Evolutionary conservation across 1,284 basidiomycete species (phyloP).

Genomic region (Marasmius oreades): DNA sequence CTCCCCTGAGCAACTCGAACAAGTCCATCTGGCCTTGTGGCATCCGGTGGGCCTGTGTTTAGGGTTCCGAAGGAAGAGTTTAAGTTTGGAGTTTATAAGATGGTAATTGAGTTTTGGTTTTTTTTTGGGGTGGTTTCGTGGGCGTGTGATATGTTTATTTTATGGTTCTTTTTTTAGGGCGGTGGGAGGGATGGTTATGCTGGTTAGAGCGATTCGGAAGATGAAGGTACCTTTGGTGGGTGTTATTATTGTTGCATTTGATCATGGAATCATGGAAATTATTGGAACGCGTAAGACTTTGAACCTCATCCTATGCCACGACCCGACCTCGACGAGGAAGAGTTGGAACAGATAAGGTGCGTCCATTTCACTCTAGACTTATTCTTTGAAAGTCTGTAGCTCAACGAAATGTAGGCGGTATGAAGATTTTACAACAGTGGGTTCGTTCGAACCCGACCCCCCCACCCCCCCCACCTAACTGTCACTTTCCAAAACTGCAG

Average conservation of each 20-base stretch:
- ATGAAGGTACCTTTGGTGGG: background rate
- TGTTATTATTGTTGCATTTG: background rate
- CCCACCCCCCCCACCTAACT: too few species aligned
- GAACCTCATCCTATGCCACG: too few species aligned
- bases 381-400: background rate
- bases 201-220: background rate
- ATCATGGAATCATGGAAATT: background rate
- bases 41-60: slow-evolving; percentile 45
- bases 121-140: slow-evolving; percentile 25
- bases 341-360: slow-evolving; percentile 39
- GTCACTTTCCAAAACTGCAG: slow-evolving; percentile 43
- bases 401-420: slow-evolving; percentile 45
- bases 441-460: slow-evolving; percentile 23
- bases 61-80: slow-evolving; percentile 42
- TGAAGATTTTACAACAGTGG: slow-evolving; percentile 78
- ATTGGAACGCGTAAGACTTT: background rate
- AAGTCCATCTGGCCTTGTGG: slow-evolving; percentile 62
- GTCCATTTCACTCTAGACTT: slow-evolving; percentile 10
- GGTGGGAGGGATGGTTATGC: background rate
- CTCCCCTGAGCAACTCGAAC: slow-evolving; percentile 74
- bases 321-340: slow-evolving; percentile 23
- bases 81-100: slow-evolving; percentile 47
- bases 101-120: slow-evolving; percentile 37
- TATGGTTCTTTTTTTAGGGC: too few species aligned
- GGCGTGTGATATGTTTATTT: background rate